Conservation (phyloP, 176 grass and related monocot species). For the Oropetium thomaeum region DNA sequence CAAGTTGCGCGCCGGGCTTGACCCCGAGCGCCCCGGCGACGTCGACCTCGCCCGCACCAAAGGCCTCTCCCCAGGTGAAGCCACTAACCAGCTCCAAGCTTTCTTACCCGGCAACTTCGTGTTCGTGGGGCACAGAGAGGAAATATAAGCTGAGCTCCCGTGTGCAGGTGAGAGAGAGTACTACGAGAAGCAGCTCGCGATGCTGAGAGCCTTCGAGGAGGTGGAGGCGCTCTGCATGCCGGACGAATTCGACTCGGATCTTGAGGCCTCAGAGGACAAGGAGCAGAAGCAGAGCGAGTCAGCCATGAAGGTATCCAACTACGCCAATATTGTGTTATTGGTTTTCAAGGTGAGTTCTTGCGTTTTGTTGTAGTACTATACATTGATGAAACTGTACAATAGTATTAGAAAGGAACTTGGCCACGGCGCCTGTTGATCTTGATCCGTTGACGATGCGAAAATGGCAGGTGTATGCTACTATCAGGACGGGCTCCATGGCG, state of each 20-base stretch:
- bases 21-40: slow-evolving; percentile 60
- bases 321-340: slow-evolving; percentile 65
- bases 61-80: slow-evolving; percentile 57
- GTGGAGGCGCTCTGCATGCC: slow-evolving; percentile 55
- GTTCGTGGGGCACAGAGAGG: too few relatives aligned
- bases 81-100: background rate
- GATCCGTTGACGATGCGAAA: background rate
- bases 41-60: slow-evolving; percentile 57
- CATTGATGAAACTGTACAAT: too few relatives aligned
- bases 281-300: slow-evolving; percentile 70
- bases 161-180: slow-evolving; percentile 65
- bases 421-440: background rate
- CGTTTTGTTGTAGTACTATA: background rate
- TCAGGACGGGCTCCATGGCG: slow-evolving; percentile 78
- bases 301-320: slow-evolving; percentile 88
- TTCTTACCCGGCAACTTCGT: too few relatives aligned
- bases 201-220: slow-evolving; percentile 64
- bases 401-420: background rate
- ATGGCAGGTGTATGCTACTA: slow-evolving; percentile 70
- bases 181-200: slow-evolving; percentile 74
- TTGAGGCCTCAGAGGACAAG: slow-evolving; percentile 27
- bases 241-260: slow-evolving; percentile 42
- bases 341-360: slow-evolving; percentile 62
- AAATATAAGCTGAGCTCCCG: too few relatives aligned
- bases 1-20: slow-evolving; percentile 59